phyloP scores from a whole-genome alignment of 257 asterid species.

The Ehretia macrophylla region DNA sequence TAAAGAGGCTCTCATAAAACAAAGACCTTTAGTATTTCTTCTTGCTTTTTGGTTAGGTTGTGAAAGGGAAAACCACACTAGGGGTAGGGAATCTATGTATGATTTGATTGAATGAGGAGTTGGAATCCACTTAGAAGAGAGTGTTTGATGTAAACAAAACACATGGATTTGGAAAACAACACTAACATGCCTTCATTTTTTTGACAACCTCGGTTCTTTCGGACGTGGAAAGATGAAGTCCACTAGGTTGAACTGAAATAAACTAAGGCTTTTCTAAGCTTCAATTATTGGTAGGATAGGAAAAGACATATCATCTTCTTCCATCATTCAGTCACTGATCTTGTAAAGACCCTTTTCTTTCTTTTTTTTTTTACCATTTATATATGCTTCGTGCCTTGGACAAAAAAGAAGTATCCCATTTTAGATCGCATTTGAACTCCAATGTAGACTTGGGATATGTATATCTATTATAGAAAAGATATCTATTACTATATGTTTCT shows the following conservation, averaged over 20 bases:
- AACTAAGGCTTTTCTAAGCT: constrained; percentile 18
- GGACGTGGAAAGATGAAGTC: constrained; percentile 56
- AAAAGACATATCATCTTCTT: background rate
- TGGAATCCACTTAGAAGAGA: constrained; percentile 60
- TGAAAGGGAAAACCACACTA: constrained; percentile 58
- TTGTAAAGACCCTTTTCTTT: too few species aligned
- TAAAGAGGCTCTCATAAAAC: background rate
- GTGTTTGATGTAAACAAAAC: constrained; percentile 37
- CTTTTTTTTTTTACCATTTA: too few species aligned
- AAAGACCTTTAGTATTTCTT: background rate
- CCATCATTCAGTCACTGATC: too few species aligned
- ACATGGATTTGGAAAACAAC: constrained; percentile 48
- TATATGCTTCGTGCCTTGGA: too few species aligned
- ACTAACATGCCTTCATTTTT: constrained; percentile 45
- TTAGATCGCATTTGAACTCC: too few species aligned
- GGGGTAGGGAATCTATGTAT: constrained; percentile 35
- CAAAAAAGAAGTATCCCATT: too few species aligned
- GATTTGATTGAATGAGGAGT: constrained; percentile 54
- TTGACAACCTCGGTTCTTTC: constrained; percentile 40
- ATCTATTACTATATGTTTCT: too few species aligned
- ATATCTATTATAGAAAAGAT: too few species aligned
- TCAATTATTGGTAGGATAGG: constrained; percentile 45
- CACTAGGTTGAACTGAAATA: constrained; percentile 36
- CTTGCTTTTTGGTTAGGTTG: constrained; percentile 36
- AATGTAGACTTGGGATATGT: too few species aligned